These are phyloP conservation scores for Daldinia sp. DNA, from an alignment of 2,329 filamentous ascomycete species.

Conservation along the genomic window DNA sequence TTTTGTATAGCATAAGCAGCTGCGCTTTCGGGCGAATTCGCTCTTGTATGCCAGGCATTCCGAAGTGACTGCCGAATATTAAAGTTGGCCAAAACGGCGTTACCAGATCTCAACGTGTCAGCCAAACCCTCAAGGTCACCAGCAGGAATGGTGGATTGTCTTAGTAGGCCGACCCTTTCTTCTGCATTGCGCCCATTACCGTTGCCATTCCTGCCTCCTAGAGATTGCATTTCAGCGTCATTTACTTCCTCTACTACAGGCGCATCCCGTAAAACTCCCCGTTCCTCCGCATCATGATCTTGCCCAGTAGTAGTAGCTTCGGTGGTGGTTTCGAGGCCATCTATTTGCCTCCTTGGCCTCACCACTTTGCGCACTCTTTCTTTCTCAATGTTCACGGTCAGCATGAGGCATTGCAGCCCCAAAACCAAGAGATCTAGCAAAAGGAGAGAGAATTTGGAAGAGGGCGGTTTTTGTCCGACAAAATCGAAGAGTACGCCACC, in stretches of 20 bases:
- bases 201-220: conserved; percentile 39
- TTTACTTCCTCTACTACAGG: conserved; percentile 50
- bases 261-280: conserved; percentile 56
- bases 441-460: conserved; percentile 63
- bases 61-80: conserved; percentile 60
- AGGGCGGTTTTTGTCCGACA: conserved; percentile 70
- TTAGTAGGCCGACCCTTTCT: conserved; percentile 44
- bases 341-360: conserved; percentile 45
- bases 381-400: conserved; percentile 68
- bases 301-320: conserved; percentile 47
- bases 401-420: conserved; percentile 68
- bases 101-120: conserved; percentile 63
- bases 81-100: conserved; percentile 62
- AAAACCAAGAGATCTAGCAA: conserved; percentile 65
- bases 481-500: conserved; percentile 74
- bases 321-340: conserved; percentile 39
- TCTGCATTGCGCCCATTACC: conserved; percentile 35
- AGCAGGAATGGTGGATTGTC: conserved; percentile 28
- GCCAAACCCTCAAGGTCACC: conserved; percentile 42
- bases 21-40: conserved; percentile 50
- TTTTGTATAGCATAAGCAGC: conserved; percentile 62
- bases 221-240: conserved; percentile 57
- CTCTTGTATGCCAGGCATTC: conserved; percentile 55
- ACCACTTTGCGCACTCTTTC: conserved; percentile 63
- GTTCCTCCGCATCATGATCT: conserved; percentile 65